Evolutionary conservation across 2,329 filamentous ascomycete genomes (phyloP).

Genomic region (Calonectria pteridis): DNA sequence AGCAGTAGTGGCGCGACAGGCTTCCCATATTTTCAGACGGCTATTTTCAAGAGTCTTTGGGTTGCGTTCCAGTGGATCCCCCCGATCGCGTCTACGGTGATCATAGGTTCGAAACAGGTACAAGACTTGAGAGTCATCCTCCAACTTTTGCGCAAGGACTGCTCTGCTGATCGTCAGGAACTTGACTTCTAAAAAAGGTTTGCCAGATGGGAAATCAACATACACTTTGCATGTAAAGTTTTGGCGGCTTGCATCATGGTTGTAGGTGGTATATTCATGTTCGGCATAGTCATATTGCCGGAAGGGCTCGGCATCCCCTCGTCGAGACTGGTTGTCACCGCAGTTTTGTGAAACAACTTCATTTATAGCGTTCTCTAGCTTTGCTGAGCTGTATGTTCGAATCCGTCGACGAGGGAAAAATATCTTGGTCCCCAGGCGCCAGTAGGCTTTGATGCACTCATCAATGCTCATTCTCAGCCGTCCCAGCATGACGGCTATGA

Average conservation of each 20-base stretch:
- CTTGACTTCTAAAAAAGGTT: background rate
- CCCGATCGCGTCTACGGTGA: background rate
- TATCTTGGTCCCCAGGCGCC: background rate
- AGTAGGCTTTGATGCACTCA: background rate
- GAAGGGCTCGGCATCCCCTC: background rate
- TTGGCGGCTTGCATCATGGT: background rate
- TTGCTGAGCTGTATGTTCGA: background rate
- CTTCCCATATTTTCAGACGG: background rate
- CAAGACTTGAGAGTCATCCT: background rate
- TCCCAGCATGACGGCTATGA: slow-evolving; percentile 1
- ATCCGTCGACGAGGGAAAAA: background rate
- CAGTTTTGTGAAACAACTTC: background rate
- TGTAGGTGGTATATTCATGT: background rate
- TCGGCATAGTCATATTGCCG: background rate
- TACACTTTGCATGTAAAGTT: slow-evolving; percentile 9
- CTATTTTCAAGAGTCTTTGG: background rate
- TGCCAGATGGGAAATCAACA: background rate
- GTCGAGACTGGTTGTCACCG: background rate
- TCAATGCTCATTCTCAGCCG: slow-evolving; percentile 1
- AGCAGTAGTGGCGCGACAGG: background rate
- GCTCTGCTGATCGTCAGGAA: background rate
- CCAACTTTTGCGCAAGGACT: background rate
- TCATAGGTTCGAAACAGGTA: slow-evolving; percentile 5
- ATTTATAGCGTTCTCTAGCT: background rate
- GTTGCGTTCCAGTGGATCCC: background rate